Conservation (phyloP, 768 basidiomycete species). For the Tylopilus plumbeoviolaceoides region DNA sequence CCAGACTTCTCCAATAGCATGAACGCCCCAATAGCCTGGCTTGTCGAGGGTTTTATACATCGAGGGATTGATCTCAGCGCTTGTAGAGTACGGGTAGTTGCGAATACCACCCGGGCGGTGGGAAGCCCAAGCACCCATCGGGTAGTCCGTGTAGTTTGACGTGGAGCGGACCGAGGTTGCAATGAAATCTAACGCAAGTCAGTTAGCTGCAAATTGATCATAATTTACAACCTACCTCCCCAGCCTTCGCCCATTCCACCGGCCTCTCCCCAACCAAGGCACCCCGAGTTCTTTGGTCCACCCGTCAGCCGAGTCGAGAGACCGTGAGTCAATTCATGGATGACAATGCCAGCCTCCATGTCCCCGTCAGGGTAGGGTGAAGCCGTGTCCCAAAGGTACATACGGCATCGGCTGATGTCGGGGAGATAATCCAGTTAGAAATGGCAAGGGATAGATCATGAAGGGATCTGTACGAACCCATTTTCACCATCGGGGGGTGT, state of each 20-base stretch:
- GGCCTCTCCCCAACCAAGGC: conserved; percentile 92
- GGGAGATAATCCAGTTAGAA: not conserved
- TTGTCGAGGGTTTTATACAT: conserved; percentile 94
- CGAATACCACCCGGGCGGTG: conserved; percentile 75
- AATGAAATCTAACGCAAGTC: conserved; percentile 55
- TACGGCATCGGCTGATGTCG: conserved; percentile 64
- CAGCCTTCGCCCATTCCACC: conserved; percentile 99
- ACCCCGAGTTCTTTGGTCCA: conserved; percentile 88
- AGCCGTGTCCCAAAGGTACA: conserved; percentile 95
- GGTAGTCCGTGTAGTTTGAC: conserved; percentile 65
- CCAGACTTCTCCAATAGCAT: conserved; percentile 94
- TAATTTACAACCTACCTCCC: conserved; percentile 51
- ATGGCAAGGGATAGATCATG: not conserved
- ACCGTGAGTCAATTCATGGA: conserved; percentile 87
- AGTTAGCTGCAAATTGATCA: not conserved
- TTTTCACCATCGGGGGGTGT: conserved; percentile 81
- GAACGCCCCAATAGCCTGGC: conserved; percentile 91
- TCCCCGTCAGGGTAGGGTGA: conserved; percentile 92
- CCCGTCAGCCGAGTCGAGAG: conserved; percentile 92
- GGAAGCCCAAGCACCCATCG: conserved; percentile 96
- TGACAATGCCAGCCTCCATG: conserved; percentile 94
- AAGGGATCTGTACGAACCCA: conserved; percentile 36
- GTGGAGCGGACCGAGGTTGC: conserved; percentile 85
- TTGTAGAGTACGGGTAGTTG: conserved; percentile 84
- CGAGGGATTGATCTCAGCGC: conserved; percentile 77